phyloP scores from a whole-genome alignment of 2,329 filamentous ascomycete species.

The Furcasterigmium sp. region DNA sequence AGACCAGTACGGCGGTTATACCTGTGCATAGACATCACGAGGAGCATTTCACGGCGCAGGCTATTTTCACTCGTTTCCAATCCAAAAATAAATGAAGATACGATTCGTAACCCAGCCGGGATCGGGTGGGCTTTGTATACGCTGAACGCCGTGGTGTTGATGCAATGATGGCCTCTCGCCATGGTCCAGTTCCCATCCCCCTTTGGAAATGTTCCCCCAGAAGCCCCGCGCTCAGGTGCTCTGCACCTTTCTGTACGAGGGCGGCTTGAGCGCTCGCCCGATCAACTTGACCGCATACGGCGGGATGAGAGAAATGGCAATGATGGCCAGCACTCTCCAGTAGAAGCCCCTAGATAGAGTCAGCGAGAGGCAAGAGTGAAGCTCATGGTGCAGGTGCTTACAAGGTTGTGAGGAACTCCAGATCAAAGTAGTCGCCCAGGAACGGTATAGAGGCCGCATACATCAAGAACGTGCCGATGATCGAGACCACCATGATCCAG shows the following conservation, averaged over 20 bases:
- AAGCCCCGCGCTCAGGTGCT: conserved; percentile 40
- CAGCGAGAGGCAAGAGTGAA: conserved; percentile 7
- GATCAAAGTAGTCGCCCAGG: conserved; percentile 82
- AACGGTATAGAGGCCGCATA: conserved; percentile 83
- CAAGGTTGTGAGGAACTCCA: conserved; percentile 69
- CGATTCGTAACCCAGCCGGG: background rate
- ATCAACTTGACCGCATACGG: conserved; percentile 86
- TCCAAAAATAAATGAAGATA: background rate
- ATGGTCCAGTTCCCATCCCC: too few relatives aligned
- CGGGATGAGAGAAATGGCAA: conserved; percentile 74
- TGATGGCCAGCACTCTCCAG: conserved; percentile 81
- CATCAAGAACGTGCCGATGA: conserved; percentile 76
- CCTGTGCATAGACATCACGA: conserved; percentile 4
- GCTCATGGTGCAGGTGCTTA: conserved; percentile 28
- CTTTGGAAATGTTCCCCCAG: too few relatives aligned
- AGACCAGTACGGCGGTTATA: background rate
- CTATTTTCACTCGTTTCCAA: too few relatives aligned
- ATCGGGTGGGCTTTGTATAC: background rate
- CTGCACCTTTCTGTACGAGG: conserved; percentile 91
- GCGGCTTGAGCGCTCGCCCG: conserved; percentile 78
- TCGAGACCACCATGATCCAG: conserved; percentile 78
- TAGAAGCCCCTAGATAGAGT: conserved; percentile 61
- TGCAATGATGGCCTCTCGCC: background rate
- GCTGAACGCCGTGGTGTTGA: conserved; percentile 1
- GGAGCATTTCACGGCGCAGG: conserved; percentile 11